Conservation (phyloP, 2,329 filamentous ascomycete species). For the Fusarium sp. region DNA sequence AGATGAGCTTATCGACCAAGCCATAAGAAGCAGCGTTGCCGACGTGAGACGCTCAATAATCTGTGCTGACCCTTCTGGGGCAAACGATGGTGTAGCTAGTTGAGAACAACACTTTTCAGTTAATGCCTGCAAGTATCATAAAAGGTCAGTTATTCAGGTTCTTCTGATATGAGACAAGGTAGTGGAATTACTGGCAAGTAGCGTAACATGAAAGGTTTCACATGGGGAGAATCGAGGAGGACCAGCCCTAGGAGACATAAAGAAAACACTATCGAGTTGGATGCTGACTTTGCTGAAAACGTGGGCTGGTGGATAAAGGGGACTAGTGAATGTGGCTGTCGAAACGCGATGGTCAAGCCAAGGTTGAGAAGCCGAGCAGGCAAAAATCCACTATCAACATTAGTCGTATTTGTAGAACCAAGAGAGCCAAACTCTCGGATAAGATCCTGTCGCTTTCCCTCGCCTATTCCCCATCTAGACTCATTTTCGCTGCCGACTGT, state of each 20-base stretch:
- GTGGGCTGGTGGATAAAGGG: conserved; percentile 12
- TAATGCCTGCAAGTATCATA: not conserved
- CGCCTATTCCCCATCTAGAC: not conserved
- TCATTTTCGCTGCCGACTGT: not conserved
- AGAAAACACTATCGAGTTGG: not conserved
- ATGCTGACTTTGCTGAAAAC: not conserved
- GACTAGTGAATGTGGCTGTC: conserved; percentile 1
- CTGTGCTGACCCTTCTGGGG: not conserved
- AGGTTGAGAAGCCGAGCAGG: not conserved
- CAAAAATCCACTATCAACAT: not conserved
- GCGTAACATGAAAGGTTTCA: not conserved
- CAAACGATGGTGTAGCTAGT: not conserved
- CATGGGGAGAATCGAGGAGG: not conserved
- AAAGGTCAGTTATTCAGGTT: not conserved
- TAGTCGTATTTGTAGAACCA: no score
- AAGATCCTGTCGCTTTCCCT: not conserved
- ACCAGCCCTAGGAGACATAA: not conserved
- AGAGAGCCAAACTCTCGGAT: not conserved
- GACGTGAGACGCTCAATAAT: not conserved
- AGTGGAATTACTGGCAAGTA: not conserved
- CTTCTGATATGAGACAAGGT: not conserved
- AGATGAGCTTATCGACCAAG: not conserved
- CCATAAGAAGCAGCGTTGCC: not conserved
- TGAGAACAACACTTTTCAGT: conserved; percentile 3
- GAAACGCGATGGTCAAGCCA: conserved; percentile 5